Evolutionary conservation across 129 eudicot species (phyloP).

Genomic region (Centella asiatica): DNA sequence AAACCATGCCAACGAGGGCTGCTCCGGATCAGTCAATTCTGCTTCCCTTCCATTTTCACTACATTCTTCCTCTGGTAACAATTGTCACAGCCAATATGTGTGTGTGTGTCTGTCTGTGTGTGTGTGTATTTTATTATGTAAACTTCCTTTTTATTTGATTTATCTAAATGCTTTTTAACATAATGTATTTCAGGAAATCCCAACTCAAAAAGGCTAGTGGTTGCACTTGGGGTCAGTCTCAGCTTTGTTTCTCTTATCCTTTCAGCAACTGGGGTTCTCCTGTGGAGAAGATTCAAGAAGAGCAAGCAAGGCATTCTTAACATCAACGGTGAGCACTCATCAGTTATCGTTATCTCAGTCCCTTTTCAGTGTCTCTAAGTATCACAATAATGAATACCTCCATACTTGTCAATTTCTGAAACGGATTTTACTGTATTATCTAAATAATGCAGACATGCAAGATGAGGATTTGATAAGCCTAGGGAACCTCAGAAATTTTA

Average conservation of each 20-base stretch:
- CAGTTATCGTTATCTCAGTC: neutral
- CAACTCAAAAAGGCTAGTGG: constrained; percentile 54
- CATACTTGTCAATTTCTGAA: neutral
- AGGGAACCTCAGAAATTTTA: constrained; percentile 71
- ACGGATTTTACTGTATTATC: neutral
- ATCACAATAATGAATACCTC: neutral
- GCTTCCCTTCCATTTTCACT: constrained; percentile 63
- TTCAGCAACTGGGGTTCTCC: constrained; percentile 29
- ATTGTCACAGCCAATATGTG: neutral
- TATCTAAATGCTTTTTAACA: neutral
- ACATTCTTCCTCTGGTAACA: constrained; percentile 51
- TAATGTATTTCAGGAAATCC: constrained; percentile 31
- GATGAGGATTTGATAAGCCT: constrained; percentile 57
- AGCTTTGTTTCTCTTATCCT: constrained; percentile 36
- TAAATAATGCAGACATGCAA: constrained; percentile 43
- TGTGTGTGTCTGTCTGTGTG: neutral
- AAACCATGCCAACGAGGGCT: constrained; percentile 55
- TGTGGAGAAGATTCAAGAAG: constrained; percentile 42
- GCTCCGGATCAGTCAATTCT: constrained; percentile 50
- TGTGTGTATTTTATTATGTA: neutral
- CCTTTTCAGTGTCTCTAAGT: neutral
- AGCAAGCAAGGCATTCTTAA: constrained; percentile 47
- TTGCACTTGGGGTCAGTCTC: constrained; percentile 74
- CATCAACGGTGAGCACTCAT: constrained; percentile 37
- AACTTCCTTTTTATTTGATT: neutral